Evolutionary conservation across 2,329 filamentous ascomycete species (phyloP).

Genomic region (Colletotrichum spaethianum): DNA sequence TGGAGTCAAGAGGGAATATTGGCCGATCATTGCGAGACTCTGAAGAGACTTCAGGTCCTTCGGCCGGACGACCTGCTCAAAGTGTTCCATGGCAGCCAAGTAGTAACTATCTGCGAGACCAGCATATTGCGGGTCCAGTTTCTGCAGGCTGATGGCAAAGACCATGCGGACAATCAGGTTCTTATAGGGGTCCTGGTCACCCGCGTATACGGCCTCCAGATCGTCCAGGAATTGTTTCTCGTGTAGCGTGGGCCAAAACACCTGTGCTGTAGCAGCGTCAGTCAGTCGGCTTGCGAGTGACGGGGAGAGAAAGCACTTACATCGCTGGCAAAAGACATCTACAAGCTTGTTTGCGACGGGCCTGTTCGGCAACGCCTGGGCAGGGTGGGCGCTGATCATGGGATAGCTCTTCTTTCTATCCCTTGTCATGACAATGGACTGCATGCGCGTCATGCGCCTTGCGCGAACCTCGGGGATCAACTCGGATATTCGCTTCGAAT

Average conservation of each 20-base stretch:
- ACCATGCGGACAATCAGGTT: constrained; percentile 94
- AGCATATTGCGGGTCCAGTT: constrained; percentile 90
- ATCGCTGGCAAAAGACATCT: constrained; percentile 88
- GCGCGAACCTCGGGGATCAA: constrained; percentile 83
- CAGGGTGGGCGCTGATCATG: constrained; percentile 88
- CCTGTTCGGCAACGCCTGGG: constrained; percentile 80
- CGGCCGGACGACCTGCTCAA: constrained; percentile 86
- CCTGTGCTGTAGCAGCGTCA: constrained; percentile 73
- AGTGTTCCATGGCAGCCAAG: constrained; percentile 85
- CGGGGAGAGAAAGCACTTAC: constrained; percentile 60
- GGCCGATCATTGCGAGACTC: constrained; percentile 87
- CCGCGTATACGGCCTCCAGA: constrained; percentile 84
- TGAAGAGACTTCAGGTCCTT: constrained; percentile 94
- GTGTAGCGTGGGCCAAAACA: constrained; percentile 89
- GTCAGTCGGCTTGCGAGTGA: constrained; percentile 39
- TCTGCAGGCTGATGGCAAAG: constrained; percentile 94
- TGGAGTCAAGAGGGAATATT: constrained; percentile 93
- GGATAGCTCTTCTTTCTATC: constrained; percentile 89
- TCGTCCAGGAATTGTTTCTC: constrained; percentile 84
- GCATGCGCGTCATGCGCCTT: constrained; percentile 70
- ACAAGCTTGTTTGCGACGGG: constrained; percentile 83
- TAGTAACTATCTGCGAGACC: constrained; percentile 96
- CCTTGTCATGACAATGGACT: constrained; percentile 68
- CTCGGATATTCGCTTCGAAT: constrained; percentile 91
- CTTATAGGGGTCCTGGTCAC: constrained; percentile 82